phyloP scores from a whole-genome alignment of 2,329 filamentous ascomycete species.

The Amphichorda felina region DNA sequence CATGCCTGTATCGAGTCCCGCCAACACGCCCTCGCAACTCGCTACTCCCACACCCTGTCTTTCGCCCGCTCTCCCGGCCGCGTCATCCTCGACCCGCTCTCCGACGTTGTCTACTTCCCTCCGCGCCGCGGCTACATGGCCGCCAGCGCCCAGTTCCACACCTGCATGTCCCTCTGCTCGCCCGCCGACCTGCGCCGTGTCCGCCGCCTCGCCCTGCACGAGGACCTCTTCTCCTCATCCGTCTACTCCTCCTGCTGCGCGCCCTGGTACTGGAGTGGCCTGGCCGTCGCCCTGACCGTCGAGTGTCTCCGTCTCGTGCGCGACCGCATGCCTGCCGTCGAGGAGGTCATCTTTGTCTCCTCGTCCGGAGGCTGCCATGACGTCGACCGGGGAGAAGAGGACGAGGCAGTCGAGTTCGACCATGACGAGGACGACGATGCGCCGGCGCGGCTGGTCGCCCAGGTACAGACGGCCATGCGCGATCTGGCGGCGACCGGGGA shows the following conservation, averaged over 20 bases:
- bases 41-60: conserved; percentile 27
- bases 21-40: conserved; percentile 23
- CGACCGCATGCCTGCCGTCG: conserved; percentile 23
- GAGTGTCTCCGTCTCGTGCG: conserved; percentile 26
- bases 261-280: conserved; percentile 11
- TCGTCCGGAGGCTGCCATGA: conserved; percentile 12
- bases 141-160: conserved; percentile 30
- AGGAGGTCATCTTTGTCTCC: conserved; percentile 29
- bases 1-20: conserved; percentile 35
- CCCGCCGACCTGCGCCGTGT: conserved; percentile 26
- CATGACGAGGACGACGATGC: conserved; percentile 15
- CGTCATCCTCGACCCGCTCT: conserved; percentile 26
- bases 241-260: too few relatives aligned
- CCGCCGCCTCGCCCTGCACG: conserved; percentile 31
- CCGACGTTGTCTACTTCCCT: conserved; percentile 35
- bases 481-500: conserved; percentile 8
- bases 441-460: conserved; percentile 20
- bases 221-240: conserved; percentile 26
- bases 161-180: conserved; percentile 28
- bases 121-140: conserved; percentile 28
- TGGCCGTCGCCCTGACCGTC: conserved; percentile 24
- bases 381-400: conserved; percentile 12
- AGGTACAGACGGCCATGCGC: conserved; percentile 22
- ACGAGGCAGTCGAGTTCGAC: conserved; percentile 18
- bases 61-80: conserved; percentile 26